Evolutionary conservation across 2,329 filamentous ascomycete species (phyloP).

Genomic region (Pseudohalonectria lignicola): DNA sequence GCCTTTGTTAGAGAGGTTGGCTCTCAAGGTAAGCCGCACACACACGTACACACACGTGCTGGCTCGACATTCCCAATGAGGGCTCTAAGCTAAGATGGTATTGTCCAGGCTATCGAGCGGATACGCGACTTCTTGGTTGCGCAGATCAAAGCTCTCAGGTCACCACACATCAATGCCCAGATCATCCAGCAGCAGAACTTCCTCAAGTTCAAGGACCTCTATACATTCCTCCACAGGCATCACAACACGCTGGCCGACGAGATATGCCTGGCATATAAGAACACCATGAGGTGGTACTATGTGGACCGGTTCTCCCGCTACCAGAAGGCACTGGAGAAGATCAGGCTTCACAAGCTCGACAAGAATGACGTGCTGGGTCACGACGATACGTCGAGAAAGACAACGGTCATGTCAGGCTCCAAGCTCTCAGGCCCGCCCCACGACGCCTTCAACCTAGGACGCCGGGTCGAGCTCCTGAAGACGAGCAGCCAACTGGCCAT

Average conservation of each 20-base stretch:
- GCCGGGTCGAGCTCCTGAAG: conserved; percentile 72
- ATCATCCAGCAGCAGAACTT: conserved; percentile 93
- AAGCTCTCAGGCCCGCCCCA: conserved; percentile 50
- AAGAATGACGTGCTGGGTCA: conserved; percentile 74
- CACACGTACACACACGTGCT: too few relatives aligned
- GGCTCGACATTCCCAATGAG: too few relatives aligned
- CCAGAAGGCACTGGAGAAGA: conserved; percentile 68
- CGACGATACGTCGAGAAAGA: conserved; percentile 59
- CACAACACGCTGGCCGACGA: conserved; percentile 79
- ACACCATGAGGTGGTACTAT: conserved; percentile 99
- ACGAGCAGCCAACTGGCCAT: conserved; percentile 64
- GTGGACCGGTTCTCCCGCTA: conserved; percentile 84
- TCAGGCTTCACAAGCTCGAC: conserved; percentile 75
- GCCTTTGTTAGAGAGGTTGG: conserved; percentile 75
- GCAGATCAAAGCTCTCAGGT: conserved; percentile 87
- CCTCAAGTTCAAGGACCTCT: conserved; percentile 79
- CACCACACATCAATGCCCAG: conserved; percentile 93
- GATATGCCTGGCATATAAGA: conserved; percentile 87
- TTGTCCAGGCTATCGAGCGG: conserved; percentile 73
- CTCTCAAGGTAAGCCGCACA: conserved; percentile 71
- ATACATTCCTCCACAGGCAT: conserved; percentile 70
- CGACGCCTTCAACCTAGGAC: conserved; percentile 82
- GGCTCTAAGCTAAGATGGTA: too few relatives aligned
- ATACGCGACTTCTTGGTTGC: conserved; percentile 91
- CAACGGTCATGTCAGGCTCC: conserved; percentile 41